These are phyloP conservation scores for Adansonia gregorii DNA, from an alignment of 441 rosid genomes.

Conservation along the genomic window DNA sequence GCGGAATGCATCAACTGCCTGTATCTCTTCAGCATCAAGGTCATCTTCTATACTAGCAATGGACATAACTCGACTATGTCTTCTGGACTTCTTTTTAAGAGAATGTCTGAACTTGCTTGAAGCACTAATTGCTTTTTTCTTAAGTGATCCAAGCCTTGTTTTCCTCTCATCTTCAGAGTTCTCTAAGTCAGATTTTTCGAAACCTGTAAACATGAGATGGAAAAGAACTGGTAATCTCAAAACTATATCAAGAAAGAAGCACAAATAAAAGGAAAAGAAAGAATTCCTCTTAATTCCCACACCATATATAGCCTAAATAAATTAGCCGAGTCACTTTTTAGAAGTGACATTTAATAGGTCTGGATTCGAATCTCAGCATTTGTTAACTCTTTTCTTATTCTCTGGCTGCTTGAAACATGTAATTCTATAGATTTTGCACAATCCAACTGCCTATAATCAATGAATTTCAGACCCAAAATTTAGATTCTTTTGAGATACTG, in stretches of 20 bases:
- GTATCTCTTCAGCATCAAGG: slow-evolving; percentile 56
- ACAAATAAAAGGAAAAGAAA: too few species aligned
- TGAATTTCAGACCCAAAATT: neutral
- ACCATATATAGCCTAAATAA: too few species aligned
- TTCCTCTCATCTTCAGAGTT: slow-evolving; percentile 61
- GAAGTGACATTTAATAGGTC: too few species aligned
- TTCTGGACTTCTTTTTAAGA: slow-evolving; percentile 51
- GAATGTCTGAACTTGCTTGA: slow-evolving; percentile 66
- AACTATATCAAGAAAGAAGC: slow-evolving; percentile 13
- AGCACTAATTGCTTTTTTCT: slow-evolving; percentile 71
- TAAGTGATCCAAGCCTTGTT: slow-evolving; percentile 61
- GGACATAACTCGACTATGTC: slow-evolving; percentile 62
- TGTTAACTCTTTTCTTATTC: too few species aligned
- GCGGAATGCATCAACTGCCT: slow-evolving; percentile 58
- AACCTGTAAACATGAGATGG: slow-evolving; percentile 43
- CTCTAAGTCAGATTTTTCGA: slow-evolving; percentile 46
- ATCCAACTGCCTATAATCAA: neutral
- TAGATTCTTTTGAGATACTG: neutral
- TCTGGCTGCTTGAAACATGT: neutral
- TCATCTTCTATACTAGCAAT: slow-evolving; percentile 48
- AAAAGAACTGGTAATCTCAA: slow-evolving; percentile 32
- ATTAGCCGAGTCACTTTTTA: too few species aligned
- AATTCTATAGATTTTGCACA: neutral
- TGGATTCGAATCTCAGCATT: too few species aligned
- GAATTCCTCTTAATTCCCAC: too few species aligned